phyloP scores from a whole-genome alignment of 2,329 filamentous ascomycete genomes.

The Botryotinia narcissicola region DNA sequence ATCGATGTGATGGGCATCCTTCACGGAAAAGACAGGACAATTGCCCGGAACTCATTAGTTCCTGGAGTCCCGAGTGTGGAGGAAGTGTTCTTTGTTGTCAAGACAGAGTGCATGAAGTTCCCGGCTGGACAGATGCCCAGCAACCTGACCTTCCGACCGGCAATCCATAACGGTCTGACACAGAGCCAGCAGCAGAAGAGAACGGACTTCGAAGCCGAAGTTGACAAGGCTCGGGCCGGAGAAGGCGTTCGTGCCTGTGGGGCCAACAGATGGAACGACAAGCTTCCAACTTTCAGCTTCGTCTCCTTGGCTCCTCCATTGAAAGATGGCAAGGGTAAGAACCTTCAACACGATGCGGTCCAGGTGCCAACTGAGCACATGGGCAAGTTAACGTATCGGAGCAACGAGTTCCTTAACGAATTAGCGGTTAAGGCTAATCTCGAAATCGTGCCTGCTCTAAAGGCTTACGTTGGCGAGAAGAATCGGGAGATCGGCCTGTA shows the following conservation, averaged over 20 bases:
- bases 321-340: neutral
- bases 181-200: neutral
- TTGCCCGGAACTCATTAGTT: neutral
- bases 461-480: neutral
- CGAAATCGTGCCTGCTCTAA: neutral
- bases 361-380: neutral
- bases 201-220: too few relatives aligned
- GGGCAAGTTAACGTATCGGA: neutral
- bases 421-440: neutral
- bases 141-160: neutral
- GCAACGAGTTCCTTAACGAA: neutral
- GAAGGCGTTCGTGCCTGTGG: neutral
- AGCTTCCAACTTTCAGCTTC: neutral
- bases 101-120: slow-evolving; percentile 1
- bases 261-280: neutral
- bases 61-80: neutral
- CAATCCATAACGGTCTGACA: neutral
- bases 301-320: neutral
- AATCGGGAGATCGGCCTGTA: neutral
- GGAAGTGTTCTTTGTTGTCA: neutral
- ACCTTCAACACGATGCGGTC: neutral
- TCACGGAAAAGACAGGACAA: neutral
- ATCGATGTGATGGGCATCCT: neutral
- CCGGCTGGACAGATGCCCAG: neutral
- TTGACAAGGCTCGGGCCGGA: neutral